Evolutionary conservation across 2,329 filamentous ascomycete species (phyloP).

Genomic region (Corinectria fuckeliana): DNA sequence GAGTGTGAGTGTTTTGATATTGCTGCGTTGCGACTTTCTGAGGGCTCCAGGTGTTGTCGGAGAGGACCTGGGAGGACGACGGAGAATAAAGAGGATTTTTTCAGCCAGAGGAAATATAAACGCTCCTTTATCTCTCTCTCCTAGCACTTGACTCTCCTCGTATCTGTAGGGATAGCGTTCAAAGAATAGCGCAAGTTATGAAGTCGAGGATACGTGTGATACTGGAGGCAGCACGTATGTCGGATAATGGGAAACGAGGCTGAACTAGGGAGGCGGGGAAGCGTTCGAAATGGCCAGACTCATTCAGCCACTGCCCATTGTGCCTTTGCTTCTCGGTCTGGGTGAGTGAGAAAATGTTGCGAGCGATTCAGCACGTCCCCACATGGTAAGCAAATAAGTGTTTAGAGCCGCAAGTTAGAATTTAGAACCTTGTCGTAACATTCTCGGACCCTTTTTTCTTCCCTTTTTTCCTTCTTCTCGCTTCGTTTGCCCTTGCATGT

Average conservation of each 20-base stretch:
- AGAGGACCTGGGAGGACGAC: background rate
- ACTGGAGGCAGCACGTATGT: background rate
- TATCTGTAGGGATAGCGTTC: background rate
- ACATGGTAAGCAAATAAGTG: background rate
- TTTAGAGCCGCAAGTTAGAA: no score
- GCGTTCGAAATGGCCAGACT: background rate
- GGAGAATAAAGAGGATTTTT: background rate
- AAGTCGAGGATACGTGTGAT: conserved; percentile 8
- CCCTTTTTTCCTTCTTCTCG: conserved; percentile 14
- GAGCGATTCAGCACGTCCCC: no score
- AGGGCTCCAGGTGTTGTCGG: background rate
- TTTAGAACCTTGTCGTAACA: no score
- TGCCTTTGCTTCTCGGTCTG: background rate
- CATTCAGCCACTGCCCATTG: conserved; percentile 3
- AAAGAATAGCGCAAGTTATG: background rate
- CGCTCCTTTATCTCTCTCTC: background rate
- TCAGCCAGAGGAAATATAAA: background rate
- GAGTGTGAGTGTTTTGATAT: background rate
- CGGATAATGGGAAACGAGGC: conserved; percentile 6
- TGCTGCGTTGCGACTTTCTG: background rate
- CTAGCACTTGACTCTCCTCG: background rate
- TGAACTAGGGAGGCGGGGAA: background rate
- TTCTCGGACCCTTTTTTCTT: no score
- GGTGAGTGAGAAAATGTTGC: no score
- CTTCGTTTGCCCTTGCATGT: conserved; percentile 37